Evolutionary conservation across 257 asterid genomes (phyloP).

Genomic region (Solanum medicagineum): DNA sequence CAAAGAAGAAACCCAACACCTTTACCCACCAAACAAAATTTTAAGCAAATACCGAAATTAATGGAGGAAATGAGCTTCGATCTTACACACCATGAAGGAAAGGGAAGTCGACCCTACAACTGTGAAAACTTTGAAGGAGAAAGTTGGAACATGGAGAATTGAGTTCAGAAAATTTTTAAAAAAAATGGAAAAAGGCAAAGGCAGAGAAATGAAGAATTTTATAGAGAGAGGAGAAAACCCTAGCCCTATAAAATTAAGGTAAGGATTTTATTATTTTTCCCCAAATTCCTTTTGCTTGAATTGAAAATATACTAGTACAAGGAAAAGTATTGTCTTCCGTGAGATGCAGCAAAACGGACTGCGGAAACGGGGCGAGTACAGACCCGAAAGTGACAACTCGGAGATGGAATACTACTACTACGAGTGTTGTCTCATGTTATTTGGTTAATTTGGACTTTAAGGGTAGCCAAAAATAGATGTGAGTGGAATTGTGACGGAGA

Average conservation of each 20-base stretch:
- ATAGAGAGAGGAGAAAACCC: constrained; percentile 1
- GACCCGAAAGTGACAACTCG: neutral
- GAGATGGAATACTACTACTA: neutral
- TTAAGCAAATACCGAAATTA: neutral
- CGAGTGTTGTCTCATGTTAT: neutral
- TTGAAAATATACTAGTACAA: neutral
- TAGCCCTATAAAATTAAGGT: neutral
- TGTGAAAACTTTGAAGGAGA: neutral
- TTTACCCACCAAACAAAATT: neutral
- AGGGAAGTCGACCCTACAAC: neutral
- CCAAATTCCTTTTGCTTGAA: neutral
- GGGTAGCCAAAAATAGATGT: neutral
- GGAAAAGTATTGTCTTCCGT: neutral
- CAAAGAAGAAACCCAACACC: neutral
- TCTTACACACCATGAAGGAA: neutral
- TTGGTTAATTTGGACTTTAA: neutral
- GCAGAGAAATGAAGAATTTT: neutral
- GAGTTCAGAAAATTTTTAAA: neutral
- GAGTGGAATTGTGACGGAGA: neutral
- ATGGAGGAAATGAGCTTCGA: neutral
- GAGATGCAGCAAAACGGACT: neutral
- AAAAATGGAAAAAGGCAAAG: neutral
- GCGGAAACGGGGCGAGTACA: neutral
- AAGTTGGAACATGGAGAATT: neutral
- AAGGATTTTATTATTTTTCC: neutral